phyloP scores from a whole-genome alignment of 139 green algal genomes.

The Chlorella vulgaris region DNA sequence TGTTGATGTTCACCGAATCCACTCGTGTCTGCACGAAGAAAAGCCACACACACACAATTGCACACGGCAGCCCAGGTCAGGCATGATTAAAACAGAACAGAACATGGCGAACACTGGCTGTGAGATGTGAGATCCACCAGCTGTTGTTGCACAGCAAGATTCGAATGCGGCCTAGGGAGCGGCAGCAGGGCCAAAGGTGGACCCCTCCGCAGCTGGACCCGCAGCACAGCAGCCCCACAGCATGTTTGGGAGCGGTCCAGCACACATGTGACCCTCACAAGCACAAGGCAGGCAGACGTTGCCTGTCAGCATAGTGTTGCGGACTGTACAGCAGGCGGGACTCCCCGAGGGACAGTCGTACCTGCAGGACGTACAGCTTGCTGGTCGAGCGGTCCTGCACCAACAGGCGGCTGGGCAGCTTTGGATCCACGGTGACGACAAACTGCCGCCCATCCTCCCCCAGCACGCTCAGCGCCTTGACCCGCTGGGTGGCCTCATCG shows the following conservation, averaged over 20 bases:
- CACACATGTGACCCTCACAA: too few species aligned
- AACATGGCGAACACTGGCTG: too few species aligned
- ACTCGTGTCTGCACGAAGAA: neutral
- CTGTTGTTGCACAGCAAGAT: too few species aligned
- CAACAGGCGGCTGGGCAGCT: neutral
- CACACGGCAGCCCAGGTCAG: too few species aligned
- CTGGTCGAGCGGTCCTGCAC: neutral
- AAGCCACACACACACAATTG: neutral
- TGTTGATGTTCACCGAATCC: constrained; percentile 9
- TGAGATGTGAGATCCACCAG: too few species aligned
- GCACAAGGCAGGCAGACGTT: too few species aligned
- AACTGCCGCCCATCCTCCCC: neutral
- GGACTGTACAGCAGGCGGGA: neutral
- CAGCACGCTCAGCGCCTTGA: neutral
- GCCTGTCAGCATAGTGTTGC: too few species aligned
- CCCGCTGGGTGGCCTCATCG: neutral
- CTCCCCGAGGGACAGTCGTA: too few species aligned
- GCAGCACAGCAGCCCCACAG: neutral
- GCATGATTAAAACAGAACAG: too few species aligned
- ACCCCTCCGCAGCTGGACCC: neutral
- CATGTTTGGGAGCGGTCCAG: too few species aligned
- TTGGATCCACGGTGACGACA: neutral
- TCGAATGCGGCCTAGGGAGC: too few species aligned
- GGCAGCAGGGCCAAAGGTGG: neutral
- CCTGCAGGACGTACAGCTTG: neutral